Base-by-base conservation (phyloP, 1,284 basidiomycete species). In the Rugosomyces carneus region DNA sequence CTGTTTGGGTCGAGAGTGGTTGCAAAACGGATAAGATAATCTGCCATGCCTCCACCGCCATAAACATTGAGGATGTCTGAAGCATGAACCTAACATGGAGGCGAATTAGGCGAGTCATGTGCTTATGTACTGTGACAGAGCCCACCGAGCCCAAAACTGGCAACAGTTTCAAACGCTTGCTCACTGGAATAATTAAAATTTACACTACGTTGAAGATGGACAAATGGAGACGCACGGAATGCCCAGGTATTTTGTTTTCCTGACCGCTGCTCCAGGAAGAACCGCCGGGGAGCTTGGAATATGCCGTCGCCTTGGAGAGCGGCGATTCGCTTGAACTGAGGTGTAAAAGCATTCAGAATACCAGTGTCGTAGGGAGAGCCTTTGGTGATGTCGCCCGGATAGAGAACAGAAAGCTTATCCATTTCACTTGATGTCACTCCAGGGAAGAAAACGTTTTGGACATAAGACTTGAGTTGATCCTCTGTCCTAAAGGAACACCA, bases 311-410 rank as follows among this genome's bases (percentile, higher is more conserved):
- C 78, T 29, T 65, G 63, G 48, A 81, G 56, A 0, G 76, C 64
- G 7, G 78, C 70, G 0, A 80, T 51, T 9, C 78, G 65, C 57
- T 81, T 78, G 62, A 64, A 80, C 50, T 80, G 67, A 0, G 72
- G 70, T 0, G 72, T 68, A 6, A 79, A 43, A 0, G 62, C 66
- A 48, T 77, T 73, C 3, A 65, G 36, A 19, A 61, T 45, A 0
- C 73, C 68, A 0, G 77, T 78, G 42, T 67, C 60, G 51, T 69
- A 80, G 0, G 78, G 78, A 0, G 76, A 78, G 9, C 77, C 75
- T 49, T 69, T 54, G 0, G 60, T 61, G 29, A 68, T 57, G 44
- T 76, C 70, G 1, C 52, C 51, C 1, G 76, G 69, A 50, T 79
- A 80, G 8, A 68, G 48, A 3, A 36, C 39, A 37, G 9, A 26